Conservation (phyloP, 306 rosid species). For the Ceratonia siliqua region DNA sequence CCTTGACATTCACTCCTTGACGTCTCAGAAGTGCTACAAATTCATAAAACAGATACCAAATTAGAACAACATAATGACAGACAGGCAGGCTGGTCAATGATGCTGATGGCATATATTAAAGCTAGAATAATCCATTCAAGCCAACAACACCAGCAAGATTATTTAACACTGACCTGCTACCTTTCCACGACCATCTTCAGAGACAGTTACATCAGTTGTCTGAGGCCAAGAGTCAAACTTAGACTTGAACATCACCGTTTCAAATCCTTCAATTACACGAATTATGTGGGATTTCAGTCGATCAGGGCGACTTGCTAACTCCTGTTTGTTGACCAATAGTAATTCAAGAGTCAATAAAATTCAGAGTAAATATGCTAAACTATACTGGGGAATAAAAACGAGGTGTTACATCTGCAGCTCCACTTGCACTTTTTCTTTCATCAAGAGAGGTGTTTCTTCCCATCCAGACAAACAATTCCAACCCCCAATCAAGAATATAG, state of each 20-base stretch:
- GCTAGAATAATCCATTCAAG: slow-evolving; percentile 14
- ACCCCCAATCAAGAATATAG: slow-evolving; percentile 78
- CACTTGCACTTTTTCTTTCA: slow-evolving; percentile 79
- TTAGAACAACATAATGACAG: slow-evolving; percentile 5
- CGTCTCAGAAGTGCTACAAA: slow-evolving; percentile 81
- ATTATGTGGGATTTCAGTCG: slow-evolving; percentile 68
- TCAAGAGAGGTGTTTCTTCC: slow-evolving; percentile 89
- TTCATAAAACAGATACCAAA: slow-evolving; percentile 27
- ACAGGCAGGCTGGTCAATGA: neutral
- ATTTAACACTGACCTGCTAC: slow-evolving; percentile 76
- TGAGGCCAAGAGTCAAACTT: slow-evolving; percentile 86
- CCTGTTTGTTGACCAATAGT: slow-evolving; percentile 49
- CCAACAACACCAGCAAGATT: slow-evolving; percentile 16
- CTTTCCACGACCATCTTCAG: slow-evolving; percentile 97
- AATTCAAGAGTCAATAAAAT: slow-evolving; percentile 28
- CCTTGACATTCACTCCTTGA: slow-evolving; percentile 91
- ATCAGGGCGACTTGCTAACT: slow-evolving; percentile 56
- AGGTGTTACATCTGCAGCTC: slow-evolving; percentile 75
- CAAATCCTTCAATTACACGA: slow-evolving; percentile 90
- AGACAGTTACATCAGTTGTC: slow-evolving; percentile 64
- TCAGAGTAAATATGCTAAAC: slow-evolving; percentile 18
- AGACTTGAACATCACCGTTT: slow-evolving; percentile 80
- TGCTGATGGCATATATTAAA: neutral
- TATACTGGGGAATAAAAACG: slow-evolving; percentile 15
- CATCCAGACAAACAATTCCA: slow-evolving; percentile 89